These are phyloP conservation scores for Chytriomyces confervae DNA, from an alignment of 192 early-diverging fungal species.

Conservation along the genomic window DNA sequence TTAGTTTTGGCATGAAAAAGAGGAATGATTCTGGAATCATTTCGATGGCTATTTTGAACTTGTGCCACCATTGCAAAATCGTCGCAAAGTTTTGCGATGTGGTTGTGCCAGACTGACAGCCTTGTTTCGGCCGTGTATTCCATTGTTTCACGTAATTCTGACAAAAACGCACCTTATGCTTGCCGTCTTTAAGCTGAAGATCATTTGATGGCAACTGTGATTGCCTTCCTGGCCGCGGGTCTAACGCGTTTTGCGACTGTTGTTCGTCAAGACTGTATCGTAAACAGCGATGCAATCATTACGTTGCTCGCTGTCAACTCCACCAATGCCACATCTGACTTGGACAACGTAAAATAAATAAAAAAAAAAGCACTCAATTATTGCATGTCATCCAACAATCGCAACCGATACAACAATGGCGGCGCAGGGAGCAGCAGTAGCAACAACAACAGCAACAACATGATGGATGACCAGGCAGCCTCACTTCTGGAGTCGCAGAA, in stretches of 20 bases:
- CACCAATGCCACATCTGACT: no score
- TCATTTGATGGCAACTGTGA: background rate
- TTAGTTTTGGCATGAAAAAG: background rate
- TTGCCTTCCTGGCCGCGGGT: background rate
- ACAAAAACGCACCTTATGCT: background rate
- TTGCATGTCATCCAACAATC: slow-evolving; percentile 5
- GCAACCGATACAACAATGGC: slow-evolving; percentile 7
- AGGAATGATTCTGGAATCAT: background rate
- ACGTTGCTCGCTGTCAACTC: no score
- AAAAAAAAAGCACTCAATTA: no score
- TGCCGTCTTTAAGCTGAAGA: background rate
- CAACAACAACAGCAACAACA: background rate
- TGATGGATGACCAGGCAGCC: slow-evolving; percentile 25
- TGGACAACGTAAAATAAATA: no score
- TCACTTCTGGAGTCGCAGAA: slow-evolving; percentile 35
- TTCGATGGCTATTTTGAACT: background rate
- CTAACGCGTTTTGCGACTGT: background rate
- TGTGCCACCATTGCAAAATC: background rate
- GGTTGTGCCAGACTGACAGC: background rate
- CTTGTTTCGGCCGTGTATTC: background rate
- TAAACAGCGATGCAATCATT: background rate
- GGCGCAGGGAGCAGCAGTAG: slow-evolving; percentile 2
- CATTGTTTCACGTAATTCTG: background rate
- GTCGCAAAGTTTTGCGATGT: background rate
- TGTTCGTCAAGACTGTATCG: background rate